phyloP scores from a whole-genome alignment of 2,329 filamentous ascomycete species.

The Epichloe hybrida region DNA sequence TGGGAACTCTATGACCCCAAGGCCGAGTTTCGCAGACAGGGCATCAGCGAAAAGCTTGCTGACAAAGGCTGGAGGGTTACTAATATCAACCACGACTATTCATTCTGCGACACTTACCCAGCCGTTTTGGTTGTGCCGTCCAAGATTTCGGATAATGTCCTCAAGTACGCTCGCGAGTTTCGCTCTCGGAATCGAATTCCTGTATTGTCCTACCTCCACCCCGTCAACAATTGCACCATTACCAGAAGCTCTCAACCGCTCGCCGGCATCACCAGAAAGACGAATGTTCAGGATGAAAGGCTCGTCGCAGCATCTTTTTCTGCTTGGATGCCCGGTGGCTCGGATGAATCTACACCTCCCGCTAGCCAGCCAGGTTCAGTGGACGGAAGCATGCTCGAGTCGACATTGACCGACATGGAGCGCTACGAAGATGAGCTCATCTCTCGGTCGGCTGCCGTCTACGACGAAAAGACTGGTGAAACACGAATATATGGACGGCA shows the following conservation, averaged over 20 bases:
- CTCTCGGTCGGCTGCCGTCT: slow-evolving; percentile 23
- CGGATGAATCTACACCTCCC: slow-evolving; percentile 21
- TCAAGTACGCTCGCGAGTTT: slow-evolving; percentile 85
- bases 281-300: slow-evolving; percentile 91
- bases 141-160: slow-evolving; percentile 87
- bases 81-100: slow-evolving; percentile 78
- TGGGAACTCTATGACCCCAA: slow-evolving; percentile 78
- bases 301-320: slow-evolving; percentile 83
- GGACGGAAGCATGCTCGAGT: slow-evolving; percentile 21
- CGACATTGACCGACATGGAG: slow-evolving; percentile 48
- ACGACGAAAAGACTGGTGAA: slow-evolving; percentile 47
- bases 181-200: slow-evolving; percentile 83
- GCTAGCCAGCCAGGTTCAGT: slow-evolving; percentile 38
- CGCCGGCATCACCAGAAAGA: slow-evolving; percentile 72
- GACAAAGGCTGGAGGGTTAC: slow-evolving; percentile 82
- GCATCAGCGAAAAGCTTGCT: slow-evolving; percentile 66
- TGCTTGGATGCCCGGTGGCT: slow-evolving; percentile 19
- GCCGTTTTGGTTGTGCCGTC: slow-evolving; percentile 71
- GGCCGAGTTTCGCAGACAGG: slow-evolving; percentile 76
- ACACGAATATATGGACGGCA: slow-evolving; percentile 77
- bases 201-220: slow-evolving; percentile 85
- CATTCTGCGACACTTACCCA: slow-evolving; percentile 87
- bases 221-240: slow-evolving; percentile 92
- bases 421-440: slow-evolving; percentile 57
- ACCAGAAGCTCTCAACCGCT: slow-evolving; percentile 88